Conservation (phyloP, 2,329 filamentous ascomycete genomes). For the Pseudocercospora eumusae region DNA sequence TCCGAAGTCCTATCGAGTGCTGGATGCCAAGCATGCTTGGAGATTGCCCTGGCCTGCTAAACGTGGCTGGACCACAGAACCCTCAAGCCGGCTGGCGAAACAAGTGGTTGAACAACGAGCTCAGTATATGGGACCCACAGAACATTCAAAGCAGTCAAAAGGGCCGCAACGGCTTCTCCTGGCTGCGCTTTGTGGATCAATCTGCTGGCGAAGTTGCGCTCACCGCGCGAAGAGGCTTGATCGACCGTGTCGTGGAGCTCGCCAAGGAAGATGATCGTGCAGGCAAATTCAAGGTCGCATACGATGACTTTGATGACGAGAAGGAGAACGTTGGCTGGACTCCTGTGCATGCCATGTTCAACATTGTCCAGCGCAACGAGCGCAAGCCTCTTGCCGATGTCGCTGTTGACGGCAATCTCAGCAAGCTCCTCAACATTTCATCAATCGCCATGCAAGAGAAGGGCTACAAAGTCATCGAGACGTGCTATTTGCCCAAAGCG, state of each 20-base stretch:
- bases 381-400: conserved; percentile 68
- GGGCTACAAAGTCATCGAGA: conserved; percentile 76
- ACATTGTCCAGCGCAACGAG: conserved; percentile 71
- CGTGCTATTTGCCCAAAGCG: conserved; percentile 74
- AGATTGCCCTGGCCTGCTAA: conserved; percentile 73
- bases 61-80: conserved; percentile 73
- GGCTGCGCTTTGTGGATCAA: conserved; percentile 80
- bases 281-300: conserved; percentile 66
- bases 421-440: conserved; percentile 77
- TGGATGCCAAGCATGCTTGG: conserved; percentile 79
- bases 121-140: conserved; percentile 88
- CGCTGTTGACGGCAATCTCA: conserved; percentile 70
- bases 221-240: conserved; percentile 68
- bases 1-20: conserved; percentile 82
- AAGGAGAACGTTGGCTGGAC: conserved; percentile 56
- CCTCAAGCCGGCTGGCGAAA: conserved; percentile 73
- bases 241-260: conserved; percentile 70
- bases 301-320: conserved; percentile 63
- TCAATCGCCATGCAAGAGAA: conserved; percentile 64
- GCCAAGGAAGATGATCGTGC: conserved; percentile 56
- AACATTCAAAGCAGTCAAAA: conserved; percentile 67
- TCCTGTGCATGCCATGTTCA: conserved; percentile 76
- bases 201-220: conserved; percentile 72
- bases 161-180: conserved; percentile 70
- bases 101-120: conserved; percentile 73